Evolutionary conservation across 108 stramenopile species (phyloP), one percentile per base, ranked within the genome.

Genomic region (Stephanodiscus triporus): DNA sequence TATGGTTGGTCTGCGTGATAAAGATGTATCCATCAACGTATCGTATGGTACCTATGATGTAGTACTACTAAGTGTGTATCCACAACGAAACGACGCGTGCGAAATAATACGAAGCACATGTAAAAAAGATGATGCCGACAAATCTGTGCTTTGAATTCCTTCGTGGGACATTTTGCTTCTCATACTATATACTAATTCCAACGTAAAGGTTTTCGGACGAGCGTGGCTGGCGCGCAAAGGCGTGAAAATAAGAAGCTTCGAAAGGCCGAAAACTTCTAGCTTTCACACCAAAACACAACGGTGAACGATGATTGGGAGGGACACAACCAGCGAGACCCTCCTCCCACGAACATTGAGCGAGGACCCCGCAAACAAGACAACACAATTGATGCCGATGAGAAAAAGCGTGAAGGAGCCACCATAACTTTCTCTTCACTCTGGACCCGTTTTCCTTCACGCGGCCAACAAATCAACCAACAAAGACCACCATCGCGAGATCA

Each of bases 251-350:
- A 32, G 30, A 57, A 30, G 56, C 16, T 57, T 57, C 56, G 30
- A 57, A 57, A 30, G 56, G 13, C 56, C 30, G 30, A 29, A 29
- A 30, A 57, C 30, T 32, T 57, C 30, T 30, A 16, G 30, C 30
- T 57, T 57, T 57, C 56, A 57, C 56, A 57, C 56, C 56, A 57
- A 57, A 57, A 57, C 56, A 57, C 56, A 57, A 57, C 56, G 56
- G 56, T 57, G 56, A 57, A 57, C 30, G 56, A 57, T 57, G 56
- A 13, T 57, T 45, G 43, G 43, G 43, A 45, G 56, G 56, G 23
- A 30, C 27, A 30, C 27, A 27, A 57, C 56, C 56, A 30, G 56
- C 56, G 56, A 57, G 30, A 57, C 56, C 56, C 27, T 30, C 30
- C 30, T n/a, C 6, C 53, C 53, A 54, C 53, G 29, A 57, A 27